Evolutionary conservation across 345 rosid species (phyloP).

Genomic region (Adansonia digitata): DNA sequence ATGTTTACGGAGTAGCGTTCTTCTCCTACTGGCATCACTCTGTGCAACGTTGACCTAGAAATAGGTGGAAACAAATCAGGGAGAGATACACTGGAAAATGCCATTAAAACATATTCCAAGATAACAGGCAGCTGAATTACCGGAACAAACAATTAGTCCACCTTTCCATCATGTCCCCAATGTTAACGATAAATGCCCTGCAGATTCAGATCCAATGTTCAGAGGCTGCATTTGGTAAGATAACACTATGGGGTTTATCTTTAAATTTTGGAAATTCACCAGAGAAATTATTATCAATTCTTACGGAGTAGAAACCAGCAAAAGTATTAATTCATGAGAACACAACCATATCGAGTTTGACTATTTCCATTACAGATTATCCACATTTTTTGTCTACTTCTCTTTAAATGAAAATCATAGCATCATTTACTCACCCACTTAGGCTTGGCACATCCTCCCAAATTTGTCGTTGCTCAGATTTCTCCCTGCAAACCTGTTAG

Average conservation of each 20-base stretch:
- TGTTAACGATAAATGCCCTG: constrained; percentile 73
- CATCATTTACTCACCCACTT: constrained; percentile 46
- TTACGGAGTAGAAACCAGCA: neutral
- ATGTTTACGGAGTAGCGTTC: constrained; percentile 72
- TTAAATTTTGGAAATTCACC: neutral
- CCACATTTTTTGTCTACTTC: neutral
- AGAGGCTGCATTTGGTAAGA: neutral
- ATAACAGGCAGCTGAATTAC: constrained; percentile 25
- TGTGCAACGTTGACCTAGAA: constrained; percentile 72
- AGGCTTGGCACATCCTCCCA: constrained; percentile 71
- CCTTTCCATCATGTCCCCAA: constrained; percentile 86
- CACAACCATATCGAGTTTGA: neutral
- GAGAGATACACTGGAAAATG: neutral
- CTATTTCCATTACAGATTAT: neutral
- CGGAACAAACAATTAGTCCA: constrained; percentile 81
- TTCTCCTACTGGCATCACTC: constrained; percentile 70
- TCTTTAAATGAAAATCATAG: neutral
- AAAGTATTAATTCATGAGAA: neutral
- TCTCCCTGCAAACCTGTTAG: constrained; percentile 70
- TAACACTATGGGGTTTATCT: too few relatives aligned
- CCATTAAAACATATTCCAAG: neutral
- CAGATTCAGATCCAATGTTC: constrained; percentile 11
- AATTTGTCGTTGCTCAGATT: constrained; percentile 38
- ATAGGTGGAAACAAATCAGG: neutral
- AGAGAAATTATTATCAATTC: neutral